phyloP scores from a whole-genome alignment of 1,284 basidiomycete genomes.

The Rhodotorula glutinis region DNA sequence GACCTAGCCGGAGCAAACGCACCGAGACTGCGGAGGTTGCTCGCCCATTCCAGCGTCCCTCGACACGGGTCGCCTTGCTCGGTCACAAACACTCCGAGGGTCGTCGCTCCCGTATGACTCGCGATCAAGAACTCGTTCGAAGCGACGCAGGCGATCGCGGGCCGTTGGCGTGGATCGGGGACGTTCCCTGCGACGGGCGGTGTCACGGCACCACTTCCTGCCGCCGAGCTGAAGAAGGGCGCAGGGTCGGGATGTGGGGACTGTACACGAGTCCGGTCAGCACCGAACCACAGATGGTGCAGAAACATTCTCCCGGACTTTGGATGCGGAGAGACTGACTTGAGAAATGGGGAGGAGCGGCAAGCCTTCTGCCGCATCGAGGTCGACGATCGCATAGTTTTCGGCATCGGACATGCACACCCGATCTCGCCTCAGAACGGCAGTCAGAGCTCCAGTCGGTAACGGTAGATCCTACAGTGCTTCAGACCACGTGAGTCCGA shows the following conservation, averaged over 20 bases:
- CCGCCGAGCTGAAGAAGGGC: background rate
- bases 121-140: conserved; percentile 66
- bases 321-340: background rate
- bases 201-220: background rate
- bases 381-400: conserved; percentile 71
- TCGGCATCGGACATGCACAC: conserved; percentile 72
- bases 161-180: conserved; percentile 56
- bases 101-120: conserved; percentile 48
- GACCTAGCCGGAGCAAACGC: too few relatives aligned
- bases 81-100: conserved; percentile 79
- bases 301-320: too few relatives aligned
- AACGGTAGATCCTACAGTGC: conserved; percentile 70
- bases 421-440: conserved; percentile 62
- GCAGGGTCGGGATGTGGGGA: conserved; percentile 14
- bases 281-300: too few relatives aligned
- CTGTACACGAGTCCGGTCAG: background rate
- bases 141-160: conserved; percentile 69
- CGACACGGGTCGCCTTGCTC: conserved; percentile 80
- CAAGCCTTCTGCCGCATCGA: conserved; percentile 64
- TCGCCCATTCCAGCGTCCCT: conserved; percentile 79
- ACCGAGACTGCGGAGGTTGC: conserved; percentile 74
- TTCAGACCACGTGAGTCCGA: too few relatives aligned
- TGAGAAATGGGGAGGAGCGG: conserved; percentile 75
- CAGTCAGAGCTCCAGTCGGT: conserved; percentile 59
- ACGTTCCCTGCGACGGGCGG: conserved; percentile 23